Base-by-base conservation (phyloP, 179 eudicot genomes). In the Spinacia oleracea region DNA sequence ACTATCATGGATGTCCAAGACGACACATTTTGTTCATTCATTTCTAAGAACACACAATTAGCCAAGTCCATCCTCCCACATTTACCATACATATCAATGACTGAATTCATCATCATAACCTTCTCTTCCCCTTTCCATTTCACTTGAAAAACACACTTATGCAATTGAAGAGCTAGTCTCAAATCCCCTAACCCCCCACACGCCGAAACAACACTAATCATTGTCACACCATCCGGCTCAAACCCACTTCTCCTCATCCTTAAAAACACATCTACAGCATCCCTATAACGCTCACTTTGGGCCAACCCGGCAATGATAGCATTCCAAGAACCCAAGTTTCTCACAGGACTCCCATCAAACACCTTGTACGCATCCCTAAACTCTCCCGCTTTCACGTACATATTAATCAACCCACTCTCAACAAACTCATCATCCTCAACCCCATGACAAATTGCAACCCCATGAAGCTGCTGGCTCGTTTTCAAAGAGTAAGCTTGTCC, bases 1-100 rank as follows among this genome's bases (percentile, higher is more conserved):
- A 89, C 92, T 43, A 92, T 92, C 93, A 94, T 88, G 15, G 97
- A 89, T 9, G 93, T 92, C 97, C 97, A 94, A 0, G 97, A 94
- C 1, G 94, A 90, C 68, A 92, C 96, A 46, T 88, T 92, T 35
- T 80, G 75, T 75, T 80, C 78, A 15, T 70, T 76, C 94, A 94
- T 94, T 46, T 78, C 43, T 20, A 73, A 78, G 60, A 94, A 94
- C 34, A 92, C 94, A 83, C 48, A 76, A 63, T 80, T 50, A 25
- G 97, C 91, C 64, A 89, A 82, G 73, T 94, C 96, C 97, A 94
- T 90, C 80, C 91, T 77, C 66, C 96, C 98, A 82, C 98, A 92
- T 78, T 94, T 94, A 10, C 91, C 93, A 81, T 92, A 94, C 93
- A 89, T 86, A 78, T 94, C 94, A 63, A 92, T 77, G 5, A 94